Conservation (phyloP, 495 filamentous ascomycete species). For the Physcia stellaris region DNA sequence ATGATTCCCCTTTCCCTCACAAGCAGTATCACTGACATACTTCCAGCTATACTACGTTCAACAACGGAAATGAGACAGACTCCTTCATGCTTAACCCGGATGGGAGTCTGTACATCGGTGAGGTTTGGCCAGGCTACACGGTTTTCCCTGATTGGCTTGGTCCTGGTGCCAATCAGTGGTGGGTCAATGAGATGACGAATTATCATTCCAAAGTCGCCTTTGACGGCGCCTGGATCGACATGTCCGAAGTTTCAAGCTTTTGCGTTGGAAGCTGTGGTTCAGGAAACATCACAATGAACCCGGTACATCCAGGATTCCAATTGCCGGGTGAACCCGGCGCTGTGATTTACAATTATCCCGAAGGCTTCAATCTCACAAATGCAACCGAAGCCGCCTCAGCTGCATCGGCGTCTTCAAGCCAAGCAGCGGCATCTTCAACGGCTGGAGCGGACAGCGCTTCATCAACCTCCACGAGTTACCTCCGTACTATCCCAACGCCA, state of each 20-base stretch:
- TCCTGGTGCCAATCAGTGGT: conserved; percentile 48
- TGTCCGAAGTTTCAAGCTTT: conserved; percentile 61
- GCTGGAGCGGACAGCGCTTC: conserved; percentile 18
- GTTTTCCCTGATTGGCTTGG: conserved; percentile 53
- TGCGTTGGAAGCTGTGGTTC: conserved; percentile 69
- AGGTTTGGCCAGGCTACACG: conserved; percentile 53
- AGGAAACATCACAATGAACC: conserved; percentile 53
- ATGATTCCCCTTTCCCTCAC: conserved; percentile 8
- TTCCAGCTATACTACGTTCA: conserved; percentile 46
- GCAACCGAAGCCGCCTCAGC: conserved; percentile 51
- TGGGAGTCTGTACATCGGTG: conserved; percentile 46
- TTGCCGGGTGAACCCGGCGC: conserved; percentile 54
- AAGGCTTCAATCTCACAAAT: conserved; percentile 60
- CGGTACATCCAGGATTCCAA: conserved; percentile 51
- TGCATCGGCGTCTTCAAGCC: conserved; percentile 36
- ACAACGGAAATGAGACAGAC: conserved; percentile 47
- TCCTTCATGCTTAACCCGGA: conserved; percentile 52
- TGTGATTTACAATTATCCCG: conserved; percentile 49
- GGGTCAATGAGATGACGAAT: conserved; percentile 50
- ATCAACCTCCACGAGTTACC: conserved; percentile 33
- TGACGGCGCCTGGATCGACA: conserved; percentile 52
- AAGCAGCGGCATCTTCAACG: conserved; percentile 29
- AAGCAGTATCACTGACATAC: neutral
- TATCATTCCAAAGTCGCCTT: conserved; percentile 46
- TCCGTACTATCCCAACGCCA: conserved; percentile 51